Conservation (phyloP, 345 rosid species). For the Arabis hirsuta region DNA sequence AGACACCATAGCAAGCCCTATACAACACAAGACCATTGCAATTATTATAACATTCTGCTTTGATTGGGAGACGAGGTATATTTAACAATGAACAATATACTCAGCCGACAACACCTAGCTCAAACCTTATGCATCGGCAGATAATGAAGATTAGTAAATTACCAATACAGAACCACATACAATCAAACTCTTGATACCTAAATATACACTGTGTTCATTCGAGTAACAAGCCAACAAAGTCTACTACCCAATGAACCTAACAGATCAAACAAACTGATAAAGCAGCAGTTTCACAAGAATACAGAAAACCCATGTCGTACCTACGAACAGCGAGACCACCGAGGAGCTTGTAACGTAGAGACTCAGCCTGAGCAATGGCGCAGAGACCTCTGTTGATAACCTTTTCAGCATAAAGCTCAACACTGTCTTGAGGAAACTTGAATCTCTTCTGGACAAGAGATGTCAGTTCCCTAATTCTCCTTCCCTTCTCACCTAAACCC, state of each 20-base stretch:
- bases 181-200: no score
- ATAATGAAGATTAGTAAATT: no score
- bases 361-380: constrained; percentile 93
- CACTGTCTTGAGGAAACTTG: constrained; percentile 72
- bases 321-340: constrained; percentile 93
- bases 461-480: constrained; percentile 79
- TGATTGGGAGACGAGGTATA: no score
- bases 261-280: no score
- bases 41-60: background rate
- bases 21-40: background rate
- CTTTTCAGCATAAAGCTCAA: constrained; percentile 85
- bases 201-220: no score
- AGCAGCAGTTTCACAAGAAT: background rate
- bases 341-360: constrained; percentile 86
- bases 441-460: constrained; percentile 76
- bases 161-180: no score
- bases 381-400: constrained; percentile 81
- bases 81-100: no score
- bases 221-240: no score
- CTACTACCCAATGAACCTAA: no score
- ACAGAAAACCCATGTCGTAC: constrained; percentile 33
- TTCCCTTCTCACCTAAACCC: constrained; percentile 67
- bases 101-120: no score
- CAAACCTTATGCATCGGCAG: no score
- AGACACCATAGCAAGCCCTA: constrained; percentile 87